Evolutionary conservation across 2,329 filamentous ascomycete genomes (phyloP), one percentile per base, ranked within the genome.

Genomic region (Lachnellula hyalina): DNA sequence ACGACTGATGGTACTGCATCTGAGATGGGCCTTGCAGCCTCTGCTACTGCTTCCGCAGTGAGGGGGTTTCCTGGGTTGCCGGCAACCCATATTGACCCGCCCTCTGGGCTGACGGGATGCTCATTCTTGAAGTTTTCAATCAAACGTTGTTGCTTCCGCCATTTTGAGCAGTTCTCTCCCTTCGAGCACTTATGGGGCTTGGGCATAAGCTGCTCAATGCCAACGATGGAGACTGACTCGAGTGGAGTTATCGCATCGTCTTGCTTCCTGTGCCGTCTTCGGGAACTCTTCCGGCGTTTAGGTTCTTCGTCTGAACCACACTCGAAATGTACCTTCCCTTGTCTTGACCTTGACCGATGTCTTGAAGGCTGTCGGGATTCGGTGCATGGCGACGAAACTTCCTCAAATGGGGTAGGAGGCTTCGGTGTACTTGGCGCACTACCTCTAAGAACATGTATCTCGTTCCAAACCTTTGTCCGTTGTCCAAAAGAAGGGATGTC

Each of bases 141-240:
- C 70, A 89, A 81, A 35, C 84, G 82, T 70, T 96, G 88, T 67
- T 93, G 87, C 69, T 86, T 90, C 70, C 80, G 83, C 80, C 82
- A 96, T 70, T 91, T 95, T 48, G 83, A 77, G 72, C 92, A 96
- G 63, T 87, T 85, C 71, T 94, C 89, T 46, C 92, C 92, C 71
- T 95, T 96, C 46, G 84, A 83, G 73, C 92, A 96, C 54, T 81
- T 80, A 72, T 96, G 92, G 15, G 86, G 83, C 73, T 90, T 92
- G 5, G 91, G 91, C 52, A 96, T 80, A 52, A 94, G 76, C 71
- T 96, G 90, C 73, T 96, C 91, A 60, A 96, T 96, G 28, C 88
- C 91, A 35, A 96, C 90, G 63, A 96, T 96, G 0, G 90, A 96
- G 4, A 94, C 86, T 1, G 90, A 93, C 70, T 96, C 89, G 55